Conservation (phyloP, 257 asterid species). For the Craterostigma plantagineum region DNA sequence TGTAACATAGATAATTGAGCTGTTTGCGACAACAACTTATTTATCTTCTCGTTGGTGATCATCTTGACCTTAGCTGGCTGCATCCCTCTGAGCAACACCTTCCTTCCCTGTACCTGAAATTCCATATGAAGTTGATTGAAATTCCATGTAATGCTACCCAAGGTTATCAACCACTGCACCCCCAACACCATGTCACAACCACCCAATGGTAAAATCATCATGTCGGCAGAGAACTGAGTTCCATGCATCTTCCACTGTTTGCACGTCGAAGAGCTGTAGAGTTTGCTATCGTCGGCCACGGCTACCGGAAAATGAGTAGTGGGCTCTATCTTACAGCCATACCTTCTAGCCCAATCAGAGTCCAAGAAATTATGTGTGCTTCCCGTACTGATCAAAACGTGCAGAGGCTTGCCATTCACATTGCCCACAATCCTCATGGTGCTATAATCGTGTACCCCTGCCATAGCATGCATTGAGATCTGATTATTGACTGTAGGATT, state of each 20-base stretch:
- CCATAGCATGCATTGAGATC: neutral
- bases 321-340: neutral
- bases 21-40: neutral
- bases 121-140: neutral
- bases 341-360: neutral
- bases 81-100: neutral
- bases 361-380: neutral
- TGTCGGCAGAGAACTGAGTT: neutral
- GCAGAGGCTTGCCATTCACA: neutral
- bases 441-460: neutral
- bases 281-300: too few species aligned
- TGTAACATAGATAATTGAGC: too few species aligned
- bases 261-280: neutral
- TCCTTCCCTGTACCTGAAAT: neutral
- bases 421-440: neutral
- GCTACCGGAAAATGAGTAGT: neutral
- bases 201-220: neutral
- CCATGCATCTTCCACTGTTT: neutral
- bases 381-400: neutral
- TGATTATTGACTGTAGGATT: neutral
- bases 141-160: neutral
- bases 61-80: neutral
- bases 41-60: neutral
- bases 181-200: neutral
- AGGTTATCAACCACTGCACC: neutral